Evolutionary conservation across 495 filamentous ascomycete genomes (phyloP).

Genomic region (Annulohypoxylon moriforme): DNA sequence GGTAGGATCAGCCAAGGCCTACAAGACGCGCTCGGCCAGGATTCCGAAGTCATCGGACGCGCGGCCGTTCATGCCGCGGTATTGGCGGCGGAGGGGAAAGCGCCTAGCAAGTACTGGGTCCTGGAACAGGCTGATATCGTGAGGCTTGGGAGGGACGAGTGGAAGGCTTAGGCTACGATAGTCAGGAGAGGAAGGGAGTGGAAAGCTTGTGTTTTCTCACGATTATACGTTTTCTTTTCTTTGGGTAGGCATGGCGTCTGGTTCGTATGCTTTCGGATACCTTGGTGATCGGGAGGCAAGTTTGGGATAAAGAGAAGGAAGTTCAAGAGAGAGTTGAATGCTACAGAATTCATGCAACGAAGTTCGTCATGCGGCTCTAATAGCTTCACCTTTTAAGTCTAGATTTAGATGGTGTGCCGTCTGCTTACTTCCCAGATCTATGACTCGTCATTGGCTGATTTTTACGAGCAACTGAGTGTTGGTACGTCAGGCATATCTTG

Average conservation of each 20-base stretch:
- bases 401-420: not conserved
- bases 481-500: not conserved
- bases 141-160: slow-evolving; percentile 58
- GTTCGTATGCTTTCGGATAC: slow-evolving; percentile 13
- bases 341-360: not conserved
- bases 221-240: slow-evolving; percentile 2
- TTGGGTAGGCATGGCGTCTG: slow-evolving; percentile 13
- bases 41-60: slow-evolving; percentile 76
- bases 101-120: slow-evolving; percentile 61
- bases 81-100: slow-evolving; percentile 58
- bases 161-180: slow-evolving; percentile 40
- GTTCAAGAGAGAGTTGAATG: not conserved
- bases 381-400: not conserved
- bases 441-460: not conserved
- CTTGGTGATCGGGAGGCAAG: not conserved
- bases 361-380: slow-evolving; percentile 2
- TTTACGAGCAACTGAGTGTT: not conserved
- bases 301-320: not conserved
- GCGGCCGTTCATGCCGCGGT: slow-evolving; percentile 73
- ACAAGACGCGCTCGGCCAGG: slow-evolving; percentile 78
- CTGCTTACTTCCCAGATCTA: not conserved
- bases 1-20: slow-evolving; percentile 58
- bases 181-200: not conserved
- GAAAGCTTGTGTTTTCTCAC: not conserved
- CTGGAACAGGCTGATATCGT: slow-evolving; percentile 61